Conservation (phyloP, 1,284 basidiomycete genomes). For the Tilletia horrida region DNA sequence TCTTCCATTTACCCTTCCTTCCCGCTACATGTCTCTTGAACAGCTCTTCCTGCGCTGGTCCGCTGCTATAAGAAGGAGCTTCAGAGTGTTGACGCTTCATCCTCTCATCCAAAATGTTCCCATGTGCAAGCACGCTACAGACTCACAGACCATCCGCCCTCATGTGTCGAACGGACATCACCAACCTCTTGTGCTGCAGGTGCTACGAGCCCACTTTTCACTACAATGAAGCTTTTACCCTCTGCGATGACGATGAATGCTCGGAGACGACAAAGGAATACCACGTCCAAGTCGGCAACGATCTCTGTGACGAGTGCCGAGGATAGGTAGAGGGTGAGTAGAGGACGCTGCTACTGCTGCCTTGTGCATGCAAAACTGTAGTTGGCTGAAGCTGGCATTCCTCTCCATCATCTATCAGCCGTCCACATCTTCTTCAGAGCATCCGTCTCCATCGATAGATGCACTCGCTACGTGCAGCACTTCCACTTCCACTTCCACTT, state of each 20-base stretch:
- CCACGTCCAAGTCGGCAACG: neutral
- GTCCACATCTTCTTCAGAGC: no score
- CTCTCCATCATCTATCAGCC: no score
- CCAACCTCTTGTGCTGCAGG: neutral
- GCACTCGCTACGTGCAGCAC: no score
- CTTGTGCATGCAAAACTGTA: no score
- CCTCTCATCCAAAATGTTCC: neutral
- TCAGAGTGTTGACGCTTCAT: no score
- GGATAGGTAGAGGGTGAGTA: neutral
- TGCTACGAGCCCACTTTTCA: slow-evolving; percentile 12
- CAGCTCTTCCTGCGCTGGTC: neutral
- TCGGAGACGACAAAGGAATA: neutral
- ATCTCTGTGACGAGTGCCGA: neutral
- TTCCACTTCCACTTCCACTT: no score
- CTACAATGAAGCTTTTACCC: neutral
- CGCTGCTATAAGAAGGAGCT: no score
- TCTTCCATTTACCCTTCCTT: neutral
- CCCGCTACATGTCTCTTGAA: neutral
- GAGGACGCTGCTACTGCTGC: no score
- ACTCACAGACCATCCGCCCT: neutral
- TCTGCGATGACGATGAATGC: slow-evolving; percentile 8
- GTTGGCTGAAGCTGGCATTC: no score
- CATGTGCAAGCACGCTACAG: neutral
- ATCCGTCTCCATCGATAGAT: no score
- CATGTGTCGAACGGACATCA: slow-evolving; percentile 5